phyloP scores from a whole-genome alignment of 306 rosid genomes.

The Rosa rugosa region DNA sequence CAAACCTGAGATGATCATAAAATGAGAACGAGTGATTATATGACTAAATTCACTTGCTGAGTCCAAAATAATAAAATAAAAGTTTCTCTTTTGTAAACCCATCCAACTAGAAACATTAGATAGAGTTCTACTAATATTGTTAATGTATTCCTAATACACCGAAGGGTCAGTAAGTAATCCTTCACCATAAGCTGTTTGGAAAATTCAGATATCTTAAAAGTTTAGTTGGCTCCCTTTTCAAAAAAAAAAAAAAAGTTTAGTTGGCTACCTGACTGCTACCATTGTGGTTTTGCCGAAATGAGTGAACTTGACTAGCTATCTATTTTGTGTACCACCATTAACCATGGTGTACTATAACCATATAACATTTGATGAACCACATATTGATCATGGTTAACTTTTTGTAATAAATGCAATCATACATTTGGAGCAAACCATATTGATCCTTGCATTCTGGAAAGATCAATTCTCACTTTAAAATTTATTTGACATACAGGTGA shows the following conservation, averaged over 20 bases:
- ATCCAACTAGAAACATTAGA: background rate
- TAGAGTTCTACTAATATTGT: background rate
- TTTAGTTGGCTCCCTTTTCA: background rate
- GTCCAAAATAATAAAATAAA: background rate
- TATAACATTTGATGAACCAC: background rate
- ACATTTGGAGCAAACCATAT: background rate
- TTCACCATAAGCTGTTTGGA: background rate
- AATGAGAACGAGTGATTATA: background rate
- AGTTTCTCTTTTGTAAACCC: background rate
- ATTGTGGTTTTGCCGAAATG: background rate
- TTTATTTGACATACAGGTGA: constrained; percentile 42
- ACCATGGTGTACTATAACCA: background rate
- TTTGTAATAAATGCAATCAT: background rate
- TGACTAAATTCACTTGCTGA: background rate
- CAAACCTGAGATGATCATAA: background rate
- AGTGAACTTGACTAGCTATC: background rate
- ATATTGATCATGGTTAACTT: background rate
- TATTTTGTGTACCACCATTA: background rate
- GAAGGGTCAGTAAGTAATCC: background rate
- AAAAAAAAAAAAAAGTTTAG: background rate
- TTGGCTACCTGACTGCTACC: background rate
- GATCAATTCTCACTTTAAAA: constrained; percentile 21
- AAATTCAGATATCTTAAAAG: background rate
- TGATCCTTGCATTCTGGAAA: background rate
- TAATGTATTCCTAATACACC: background rate